Percentiles rank a stretch among this genome's conserved stretches.
These are phyloP conservation scores for Penicillium cataractarum DNA, from an alignment of 495 filamentous ascomycete genomes.

Conservation along the genomic window DNA sequence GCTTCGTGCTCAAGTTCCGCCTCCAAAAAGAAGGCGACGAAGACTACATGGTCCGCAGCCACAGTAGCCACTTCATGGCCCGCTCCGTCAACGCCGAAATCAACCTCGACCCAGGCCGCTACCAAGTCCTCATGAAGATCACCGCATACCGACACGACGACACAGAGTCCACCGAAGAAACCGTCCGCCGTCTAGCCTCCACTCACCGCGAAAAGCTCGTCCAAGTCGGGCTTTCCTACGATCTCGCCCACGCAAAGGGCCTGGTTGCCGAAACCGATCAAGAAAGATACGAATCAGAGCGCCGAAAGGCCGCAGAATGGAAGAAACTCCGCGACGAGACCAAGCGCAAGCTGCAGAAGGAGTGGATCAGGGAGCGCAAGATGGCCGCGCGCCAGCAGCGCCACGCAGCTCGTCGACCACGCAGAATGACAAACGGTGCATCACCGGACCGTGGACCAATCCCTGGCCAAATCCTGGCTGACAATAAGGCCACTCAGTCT, in stretches of 20 bases:
- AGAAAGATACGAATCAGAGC: conserved; percentile 56
- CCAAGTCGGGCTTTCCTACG: conserved; percentile 79
- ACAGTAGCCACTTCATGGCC: conserved; percentile 67
- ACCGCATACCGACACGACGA: conserved; percentile 62
- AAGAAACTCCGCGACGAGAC: conserved; percentile 47
- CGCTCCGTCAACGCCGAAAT: conserved; percentile 84
- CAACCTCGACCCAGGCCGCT: conserved; percentile 78
- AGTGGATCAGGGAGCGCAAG: conserved; percentile 55
- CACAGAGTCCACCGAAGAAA: conserved; percentile 64
- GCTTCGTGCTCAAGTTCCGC: conserved; percentile 77
- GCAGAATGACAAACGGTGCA: conserved; percentile 11
- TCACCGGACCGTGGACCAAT: conserved; percentile 11
- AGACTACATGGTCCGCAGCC: conserved; percentile 83
- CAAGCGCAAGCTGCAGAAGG: conserved; percentile 52
- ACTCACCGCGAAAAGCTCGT: conserved; percentile 77
- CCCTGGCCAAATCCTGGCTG: conserved; percentile 26
- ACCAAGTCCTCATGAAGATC: conserved; percentile 78
- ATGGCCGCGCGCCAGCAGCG: conserved; percentile 47
- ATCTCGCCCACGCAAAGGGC: conserved; percentile 81
- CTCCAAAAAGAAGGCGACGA: conserved; percentile 78
- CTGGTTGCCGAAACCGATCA: conserved; percentile 65
- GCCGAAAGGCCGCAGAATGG: conserved; percentile 48
- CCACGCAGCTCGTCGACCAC: conserved; percentile 29
- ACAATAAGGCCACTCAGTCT: conserved; percentile 32
- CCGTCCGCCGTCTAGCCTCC: conserved; percentile 64